Evolutionary conservation across 176 grass and related monocot genomes (phyloP).

Genomic region (Carex kokanica): DNA sequence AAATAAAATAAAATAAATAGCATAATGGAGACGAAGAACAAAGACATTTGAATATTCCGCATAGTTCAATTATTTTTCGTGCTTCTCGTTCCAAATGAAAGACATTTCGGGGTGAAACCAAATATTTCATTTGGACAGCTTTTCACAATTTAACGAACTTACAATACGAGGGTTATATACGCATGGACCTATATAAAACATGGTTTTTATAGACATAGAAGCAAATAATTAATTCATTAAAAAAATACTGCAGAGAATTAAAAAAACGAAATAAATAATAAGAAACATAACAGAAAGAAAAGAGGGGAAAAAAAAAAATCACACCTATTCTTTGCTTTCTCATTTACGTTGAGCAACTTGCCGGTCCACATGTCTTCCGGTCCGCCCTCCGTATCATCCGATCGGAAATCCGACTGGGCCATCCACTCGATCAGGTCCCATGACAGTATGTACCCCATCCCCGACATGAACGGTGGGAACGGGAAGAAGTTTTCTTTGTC

Average conservation of each 20-base stretch:
- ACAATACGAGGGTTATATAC: not conserved
- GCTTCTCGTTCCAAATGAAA: not conserved
- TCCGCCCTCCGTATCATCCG: slow-evolving; percentile 28
- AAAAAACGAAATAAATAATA: not conserved
- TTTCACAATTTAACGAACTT: not conserved
- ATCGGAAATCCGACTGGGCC: slow-evolving; percentile 36
- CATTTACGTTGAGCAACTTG: slow-evolving; percentile 58
- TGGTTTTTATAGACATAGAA: not conserved
- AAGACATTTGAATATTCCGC: no score
- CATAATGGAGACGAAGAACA: no score
- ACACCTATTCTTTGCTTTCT: slow-evolving; percentile 51
- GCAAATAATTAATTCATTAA: not conserved
- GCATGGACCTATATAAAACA: no score
- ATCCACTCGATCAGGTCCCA: slow-evolving; percentile 80
- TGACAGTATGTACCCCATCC: slow-evolving; percentile 80
- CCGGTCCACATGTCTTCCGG: slow-evolving; percentile 77
- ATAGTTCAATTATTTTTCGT: not conserved
- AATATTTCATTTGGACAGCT: not conserved
- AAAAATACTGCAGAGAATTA: not conserved
- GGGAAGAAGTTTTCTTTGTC: slow-evolving; percentile 71
- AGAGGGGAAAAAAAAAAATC: not conserved
- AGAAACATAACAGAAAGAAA: not conserved
- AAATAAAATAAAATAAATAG: no score
- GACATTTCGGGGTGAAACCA: not conserved
- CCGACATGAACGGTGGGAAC: slow-evolving; percentile 75